Conservation (phyloP, 1,284 basidiomycete species). For the Phenoliferia sp. region DNA sequence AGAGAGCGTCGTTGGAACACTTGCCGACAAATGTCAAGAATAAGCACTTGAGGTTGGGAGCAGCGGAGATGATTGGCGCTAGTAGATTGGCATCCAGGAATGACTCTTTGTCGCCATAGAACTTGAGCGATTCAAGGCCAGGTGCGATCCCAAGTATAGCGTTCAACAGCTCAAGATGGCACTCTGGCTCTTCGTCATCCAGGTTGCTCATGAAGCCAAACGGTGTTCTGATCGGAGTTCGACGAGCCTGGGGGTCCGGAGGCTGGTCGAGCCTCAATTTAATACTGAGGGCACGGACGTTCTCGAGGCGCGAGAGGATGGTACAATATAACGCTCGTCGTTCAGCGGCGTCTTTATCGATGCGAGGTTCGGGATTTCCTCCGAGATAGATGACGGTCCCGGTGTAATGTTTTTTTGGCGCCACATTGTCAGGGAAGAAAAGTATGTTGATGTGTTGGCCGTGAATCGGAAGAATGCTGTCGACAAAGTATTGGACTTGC, state of each 20-base stretch:
- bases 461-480: not conserved
- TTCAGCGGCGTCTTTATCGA: not conserved
- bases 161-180: not conserved
- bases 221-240: not conserved
- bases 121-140: not conserved
- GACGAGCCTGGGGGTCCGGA: not conserved
- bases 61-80: not conserved
- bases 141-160: not conserved
- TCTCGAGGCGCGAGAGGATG: not conserved
- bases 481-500: not conserved
- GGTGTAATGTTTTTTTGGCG: not conserved
- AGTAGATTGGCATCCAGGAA: not conserved
- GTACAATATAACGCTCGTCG: not conserved
- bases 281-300: not conserved
- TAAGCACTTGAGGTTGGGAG: not conserved
- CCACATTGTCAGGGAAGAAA: not conserved
- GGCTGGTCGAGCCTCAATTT: not conserved
- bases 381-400: not conserved
- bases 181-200: not conserved
- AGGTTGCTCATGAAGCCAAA: not conserved
- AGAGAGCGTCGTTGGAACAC: not conserved
- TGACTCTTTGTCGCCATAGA: not conserved
- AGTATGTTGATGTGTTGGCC: not conserved
- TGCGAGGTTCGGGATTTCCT: not conserved
- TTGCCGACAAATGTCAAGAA: not conserved